Conservation (phyloP, 2,329 filamentous ascomycete genomes). For the Acarospora socialis region DNA sequence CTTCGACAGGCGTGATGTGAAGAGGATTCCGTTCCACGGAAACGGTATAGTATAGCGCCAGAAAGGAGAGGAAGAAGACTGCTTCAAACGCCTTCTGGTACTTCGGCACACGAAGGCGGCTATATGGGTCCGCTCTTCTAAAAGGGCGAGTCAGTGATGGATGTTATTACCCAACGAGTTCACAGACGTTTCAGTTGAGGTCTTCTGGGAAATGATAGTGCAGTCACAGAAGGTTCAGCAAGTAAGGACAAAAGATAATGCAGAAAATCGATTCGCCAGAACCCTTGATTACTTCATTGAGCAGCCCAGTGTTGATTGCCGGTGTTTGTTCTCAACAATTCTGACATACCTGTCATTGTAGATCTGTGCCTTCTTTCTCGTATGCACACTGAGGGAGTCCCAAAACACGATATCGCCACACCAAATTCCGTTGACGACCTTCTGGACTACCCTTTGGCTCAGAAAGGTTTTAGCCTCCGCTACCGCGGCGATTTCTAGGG, state of each 20-base stretch:
- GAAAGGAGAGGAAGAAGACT: constrained; percentile 61
- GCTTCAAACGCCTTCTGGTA: constrained; percentile 79
- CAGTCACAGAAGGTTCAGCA: neutral
- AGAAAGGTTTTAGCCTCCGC: constrained; percentile 74
- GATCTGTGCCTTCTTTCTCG: constrained; percentile 60
- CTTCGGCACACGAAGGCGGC: constrained; percentile 61
- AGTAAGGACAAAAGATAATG: neutral
- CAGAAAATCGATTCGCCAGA: too few species aligned
- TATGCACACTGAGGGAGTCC: constrained; percentile 59
- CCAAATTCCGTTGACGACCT: constrained; percentile 74
- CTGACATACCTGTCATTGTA: constrained; percentile 45
- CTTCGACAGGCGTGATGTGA: constrained; percentile 53
- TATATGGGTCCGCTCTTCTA: constrained; percentile 55
- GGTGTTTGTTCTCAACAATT: neutral
- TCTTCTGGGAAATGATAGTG: neutral
- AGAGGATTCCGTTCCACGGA: constrained; percentile 57
- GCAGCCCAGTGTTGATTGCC: too few species aligned
- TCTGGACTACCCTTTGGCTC: constrained; percentile 65
- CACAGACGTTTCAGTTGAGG: neutral
- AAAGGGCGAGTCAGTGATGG: constrained; percentile 14
- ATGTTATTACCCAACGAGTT: neutral
- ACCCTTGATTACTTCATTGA: too few species aligned
- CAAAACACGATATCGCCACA: constrained; percentile 77
- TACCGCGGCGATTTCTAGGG: constrained; percentile 66
- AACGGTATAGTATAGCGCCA: constrained; percentile 75